Conservation (phyloP, 1,139 yeast genomes). For the Nadsonia starkeyi-henricii region DNA sequence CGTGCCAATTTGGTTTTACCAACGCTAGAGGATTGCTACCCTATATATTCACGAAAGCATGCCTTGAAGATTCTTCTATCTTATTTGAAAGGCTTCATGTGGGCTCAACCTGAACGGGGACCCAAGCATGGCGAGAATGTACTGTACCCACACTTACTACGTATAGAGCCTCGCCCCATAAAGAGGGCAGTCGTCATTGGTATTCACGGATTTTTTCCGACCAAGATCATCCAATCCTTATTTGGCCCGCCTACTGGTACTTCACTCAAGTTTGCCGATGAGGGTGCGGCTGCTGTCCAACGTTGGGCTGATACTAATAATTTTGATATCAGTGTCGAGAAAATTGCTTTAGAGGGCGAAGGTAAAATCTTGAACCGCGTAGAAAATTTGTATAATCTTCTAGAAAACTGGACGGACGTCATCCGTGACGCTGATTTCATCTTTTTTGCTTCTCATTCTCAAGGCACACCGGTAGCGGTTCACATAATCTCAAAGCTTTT, state of each 20-base stretch:
- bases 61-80: not conserved
- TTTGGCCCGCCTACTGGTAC: conserved; percentile 93
- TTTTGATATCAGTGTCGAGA: conserved; percentile 53
- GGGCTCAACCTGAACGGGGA: not conserved
- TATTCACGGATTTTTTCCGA: conserved; percentile 92
- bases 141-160: not conserved
- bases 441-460: conserved; percentile 86
- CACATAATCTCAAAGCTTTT: conserved; percentile 61
- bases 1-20: not conserved
- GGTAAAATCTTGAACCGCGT: conserved; percentile 83
- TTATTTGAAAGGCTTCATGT: not conserved
- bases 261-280: conserved; percentile 70
- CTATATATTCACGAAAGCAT: not conserved
- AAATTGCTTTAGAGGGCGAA: conserved; percentile 86
- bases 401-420: conserved; percentile 58
- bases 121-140: not conserved
- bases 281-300: conserved; percentile 65
- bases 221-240: conserved; percentile 65
- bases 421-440: conserved; percentile 69
- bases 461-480: conserved; percentile 86
- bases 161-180: conserved; percentile 10
- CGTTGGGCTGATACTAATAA: conserved; percentile 56
- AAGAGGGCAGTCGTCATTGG: conserved; percentile 65
- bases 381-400: conserved; percentile 57
- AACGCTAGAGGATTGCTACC: not conserved